Evolutionary conservation across 495 filamentous ascomycete species (phyloP), one percentile per base, ranked within the genome.

Genomic region (Penicillium pancosmium): DNA sequence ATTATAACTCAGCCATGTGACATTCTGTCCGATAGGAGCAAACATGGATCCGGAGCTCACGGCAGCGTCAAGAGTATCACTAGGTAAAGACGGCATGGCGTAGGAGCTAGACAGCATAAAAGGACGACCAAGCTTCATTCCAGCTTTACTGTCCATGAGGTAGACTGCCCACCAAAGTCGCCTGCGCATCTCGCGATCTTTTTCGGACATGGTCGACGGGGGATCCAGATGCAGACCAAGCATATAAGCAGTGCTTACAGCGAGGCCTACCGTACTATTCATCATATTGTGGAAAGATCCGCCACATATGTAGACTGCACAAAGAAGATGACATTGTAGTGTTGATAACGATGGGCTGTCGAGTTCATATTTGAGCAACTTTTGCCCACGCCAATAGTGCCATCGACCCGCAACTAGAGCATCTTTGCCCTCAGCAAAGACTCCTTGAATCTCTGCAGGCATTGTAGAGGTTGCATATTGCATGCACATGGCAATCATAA

Each of bases 131-230:
- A 86, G 71, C 52, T 82, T 79, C 78, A 83, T 79, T 49, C 67
- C 69, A 1, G 67, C 60, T 55, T 82, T 81, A 54, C 66, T 76
- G 21, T 85, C 82, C 15, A 83, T 44, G 5, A 65, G 46, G 56
- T 76, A 83, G 2, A 84, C 50, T 0, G 68, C 70, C 83, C 82
- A 84, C 82, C 82, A 84, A 1, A 84, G 34, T 1, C 83, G 73
- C 49, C 69, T 76, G 4, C 74, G 73, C 19, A 82, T 55, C 60
- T 83, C 78, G 46, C 68, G 60, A 36, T 80, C 65, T 2, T 60
- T 54, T 4, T 56, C 47, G 1, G 79, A 68, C 38, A 83, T 52
- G 34, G 55, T 60, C 3, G 65, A 56, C 1, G 74, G 68, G 4
- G 82, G 80, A 13, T 83, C 78, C 0, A 73, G 54, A 62, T 86